Evolutionary conservation across 2,329 filamentous ascomycete genomes (phyloP), one percentile per base, ranked within the genome.

Genomic region (Fusarium tanahbumbuense): DNA sequence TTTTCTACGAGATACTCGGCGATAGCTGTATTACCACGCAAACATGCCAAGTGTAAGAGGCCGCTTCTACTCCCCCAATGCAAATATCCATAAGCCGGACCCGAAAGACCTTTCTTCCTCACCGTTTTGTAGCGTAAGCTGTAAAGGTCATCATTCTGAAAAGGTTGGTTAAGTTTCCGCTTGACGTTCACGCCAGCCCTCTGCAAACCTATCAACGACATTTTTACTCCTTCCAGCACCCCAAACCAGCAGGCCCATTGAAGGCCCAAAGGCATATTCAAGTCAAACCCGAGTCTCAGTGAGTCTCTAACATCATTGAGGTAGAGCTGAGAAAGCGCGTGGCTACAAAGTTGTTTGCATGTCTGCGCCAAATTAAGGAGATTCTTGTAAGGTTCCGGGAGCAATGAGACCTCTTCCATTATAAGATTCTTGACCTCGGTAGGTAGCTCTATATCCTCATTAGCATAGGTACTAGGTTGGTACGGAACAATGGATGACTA

Each of bases 171-270:
- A 42, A 72, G 42, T 25, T 55, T 72, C 4, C 15, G 13, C 15
- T 45, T 22, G 18, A 67, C 22, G 40, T 67, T 20, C 18, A 46
- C 22, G 9, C 52, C 44, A 22, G 18, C 44, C 25, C 25, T 56
- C 8, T 23, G 16, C 7, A 70, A 23, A 28, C 52, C 52, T 40
- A 57, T 30, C 10, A 72, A 47, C 2, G 69, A 72, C 25, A 34
- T n/a, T 52, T 70, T 52, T 32, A 47, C 54, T n/a, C 57, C 18
- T 13, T 55, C 27, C 20, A 72, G 30, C 10, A 49, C 61, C 15
- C 69, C 66, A 27, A 64, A 71, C 69, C 69, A 71, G 23, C 69
- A 64, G 15, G 61, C 69, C 69, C 69, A 71, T 27, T 59, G 65
- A 12, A 71, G 47, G 30, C 55, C 50, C 12, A 64, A 47, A 20